Evolutionary conservation across 371 early-diverging fungal genomes (phyloP).

Genomic region (Mortierella sp.): DNA sequence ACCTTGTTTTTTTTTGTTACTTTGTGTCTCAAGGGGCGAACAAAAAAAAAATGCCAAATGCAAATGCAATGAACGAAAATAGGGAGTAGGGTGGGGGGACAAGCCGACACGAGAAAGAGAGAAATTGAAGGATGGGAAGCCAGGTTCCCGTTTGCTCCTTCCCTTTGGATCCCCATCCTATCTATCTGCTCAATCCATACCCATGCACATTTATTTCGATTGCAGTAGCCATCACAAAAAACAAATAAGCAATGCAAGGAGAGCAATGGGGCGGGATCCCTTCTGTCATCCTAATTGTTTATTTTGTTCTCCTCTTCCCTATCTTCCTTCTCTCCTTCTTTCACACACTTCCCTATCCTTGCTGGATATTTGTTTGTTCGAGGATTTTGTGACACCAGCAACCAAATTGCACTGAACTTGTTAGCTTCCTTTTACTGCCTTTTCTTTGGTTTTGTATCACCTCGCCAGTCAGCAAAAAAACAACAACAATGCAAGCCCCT

Average conservation of each 20-base stretch:
- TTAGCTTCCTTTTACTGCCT: neutral
- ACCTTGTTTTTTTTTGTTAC: too few relatives aligned
- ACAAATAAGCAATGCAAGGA: neutral
- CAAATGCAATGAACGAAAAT: neutral
- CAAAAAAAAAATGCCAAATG: neutral
- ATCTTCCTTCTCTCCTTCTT: neutral
- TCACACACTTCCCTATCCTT: neutral
- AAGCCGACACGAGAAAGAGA: neutral
- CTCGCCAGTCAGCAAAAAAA: neutral
- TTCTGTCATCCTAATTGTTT: neutral
- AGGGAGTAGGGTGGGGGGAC: neutral
- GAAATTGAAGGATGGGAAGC: neutral
- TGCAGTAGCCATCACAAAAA: neutral
- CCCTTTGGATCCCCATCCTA: neutral
- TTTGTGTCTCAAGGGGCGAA: neutral
- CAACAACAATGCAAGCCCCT: slow-evolving; percentile 4
- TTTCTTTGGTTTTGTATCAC: slow-evolving; percentile 10
- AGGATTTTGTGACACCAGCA: slow-evolving; percentile 5
- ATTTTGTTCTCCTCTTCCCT: neutral
- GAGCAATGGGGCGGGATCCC: slow-evolving; percentile 3
- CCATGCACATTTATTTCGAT: neutral
- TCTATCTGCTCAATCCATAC: neutral
- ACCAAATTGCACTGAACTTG: neutral
- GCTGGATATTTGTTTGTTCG: neutral
- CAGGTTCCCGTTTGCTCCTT: neutral